Evolutionary conservation across 2,329 filamentous ascomycete genomes (phyloP), one percentile per base, ranked within the genome.

Genomic region (Microcera coccophila): DNA sequence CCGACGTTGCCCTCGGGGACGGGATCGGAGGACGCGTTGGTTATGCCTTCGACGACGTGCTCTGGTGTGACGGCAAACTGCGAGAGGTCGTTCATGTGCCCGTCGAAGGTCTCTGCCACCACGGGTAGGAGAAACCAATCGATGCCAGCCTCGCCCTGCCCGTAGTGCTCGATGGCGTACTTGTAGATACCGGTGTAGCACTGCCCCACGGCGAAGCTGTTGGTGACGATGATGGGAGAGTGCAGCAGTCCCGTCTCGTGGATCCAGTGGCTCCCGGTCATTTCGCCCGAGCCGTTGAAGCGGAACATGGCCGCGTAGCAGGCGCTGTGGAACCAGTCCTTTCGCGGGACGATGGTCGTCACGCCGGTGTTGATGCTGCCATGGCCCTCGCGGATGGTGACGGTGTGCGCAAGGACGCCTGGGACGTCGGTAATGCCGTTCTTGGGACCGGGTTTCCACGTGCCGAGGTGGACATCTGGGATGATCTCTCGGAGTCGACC

Each of bases 231-330:
- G 22, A 26, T 26, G 22, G 22, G 22, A 7, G 22, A 26, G 12
- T 26, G 22, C 22, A 26, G 22, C 22, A 26, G 12, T 0, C 79
- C 79, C 2, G 77, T 78, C 57, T 84, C 80, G 22, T 78, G 70
- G 47, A 84, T 75, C 73, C 76, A 79, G 53, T 82, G 75, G 8
- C 65, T 67, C 5, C 79, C 79, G 0, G 79, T 82, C 66, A 82
- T 68, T 60, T 83, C 78, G 24, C 81, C 79, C 29, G 74, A 75
- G 41, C 80, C 79, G 52, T 83, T 84, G 67, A 83, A 81, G 48
- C 73, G 70, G 61, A 81, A 81, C 33, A 75, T 50, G n/a, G 69
- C 70, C 4, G 72, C 67, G 34, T 74, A 70, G 50, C 69, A 70
- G 35, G 70, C 70, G 4, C 66, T 62, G 28, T 64, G 44, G 53